These are phyloP conservation scores for Magnolia sinica DNA, from an alignment of 164 flowering plant species.

Conservation along the genomic window DNA sequence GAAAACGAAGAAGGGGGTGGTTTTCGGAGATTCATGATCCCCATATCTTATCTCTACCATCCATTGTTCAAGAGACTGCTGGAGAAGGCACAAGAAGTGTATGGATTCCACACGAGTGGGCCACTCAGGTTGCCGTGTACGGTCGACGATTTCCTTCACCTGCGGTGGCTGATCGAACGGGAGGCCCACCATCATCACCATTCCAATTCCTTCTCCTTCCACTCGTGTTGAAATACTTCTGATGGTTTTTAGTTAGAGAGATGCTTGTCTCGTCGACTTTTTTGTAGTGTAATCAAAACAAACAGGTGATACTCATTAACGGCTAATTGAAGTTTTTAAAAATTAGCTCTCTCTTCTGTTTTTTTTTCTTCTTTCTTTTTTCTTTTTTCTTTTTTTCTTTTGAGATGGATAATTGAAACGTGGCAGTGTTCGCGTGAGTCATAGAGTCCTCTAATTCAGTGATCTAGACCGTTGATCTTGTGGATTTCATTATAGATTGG, in stretches of 20 bases:
- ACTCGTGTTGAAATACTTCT: slow-evolving; percentile 17
- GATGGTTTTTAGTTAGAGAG: not conserved
- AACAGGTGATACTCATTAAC: not conserved
- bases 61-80: slow-evolving; percentile 48
- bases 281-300: not conserved
- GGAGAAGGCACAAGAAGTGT: slow-evolving; percentile 52
- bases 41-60: slow-evolving; percentile 52
- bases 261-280: not conserved
- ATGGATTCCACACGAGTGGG: slow-evolving; percentile 50
- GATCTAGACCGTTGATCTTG: too few species aligned
- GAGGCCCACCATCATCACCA: slow-evolving; percentile 26
- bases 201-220: slow-evolving; percentile 20
- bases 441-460: too few species aligned
- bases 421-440: too few species aligned
- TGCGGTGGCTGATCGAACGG: slow-evolving; percentile 48
- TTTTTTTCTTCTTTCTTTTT: not conserved
- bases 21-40: slow-evolving; percentile 43
- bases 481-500: too few species aligned
- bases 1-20: slow-evolving; percentile 32
- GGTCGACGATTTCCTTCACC: slow-evolving; percentile 52
- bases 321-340: not conserved
- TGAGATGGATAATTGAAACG: too few species aligned
- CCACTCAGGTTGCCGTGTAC: slow-evolving; percentile 56
- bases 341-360: not conserved
- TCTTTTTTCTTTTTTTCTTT: not conserved